phyloP scores from a whole-genome alignment of 2,329 filamentous ascomycete genomes.

The Teratosphaeria nubilosa region DNA sequence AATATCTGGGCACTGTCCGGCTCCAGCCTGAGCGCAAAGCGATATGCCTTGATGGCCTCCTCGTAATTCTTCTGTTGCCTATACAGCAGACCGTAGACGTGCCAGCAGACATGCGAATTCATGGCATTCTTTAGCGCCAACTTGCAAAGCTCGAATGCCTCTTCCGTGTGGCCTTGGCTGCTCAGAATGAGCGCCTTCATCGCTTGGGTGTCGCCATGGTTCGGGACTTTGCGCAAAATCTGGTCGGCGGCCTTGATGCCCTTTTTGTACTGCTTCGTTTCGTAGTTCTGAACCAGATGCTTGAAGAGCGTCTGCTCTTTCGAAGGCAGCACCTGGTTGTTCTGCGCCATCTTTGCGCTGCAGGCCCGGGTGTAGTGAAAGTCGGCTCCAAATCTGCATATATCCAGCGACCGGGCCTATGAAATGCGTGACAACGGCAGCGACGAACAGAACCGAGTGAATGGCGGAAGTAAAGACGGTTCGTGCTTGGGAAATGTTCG shows the following conservation, averaged over 20 bases:
- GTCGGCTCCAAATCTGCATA: background rate
- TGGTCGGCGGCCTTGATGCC: conserved; percentile 91
- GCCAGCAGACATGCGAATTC: conserved; percentile 99
- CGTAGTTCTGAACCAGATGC: conserved; percentile 89
- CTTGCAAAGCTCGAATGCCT: conserved; percentile 89
- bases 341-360: conserved; percentile 5
- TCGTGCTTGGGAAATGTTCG: background rate
- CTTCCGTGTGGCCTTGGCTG: conserved; percentile 79
- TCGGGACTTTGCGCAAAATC: conserved; percentile 87
- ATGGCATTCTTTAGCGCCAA: conserved; percentile 88
- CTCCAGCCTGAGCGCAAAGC: conserved; percentile 84
- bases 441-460: background rate
- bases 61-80: conserved; percentile 94
- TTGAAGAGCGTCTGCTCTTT: conserved; percentile 94
- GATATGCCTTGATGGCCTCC: conserved; percentile 98
- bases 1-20: conserved; percentile 93
- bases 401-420: background rate
- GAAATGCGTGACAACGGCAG: background rate
- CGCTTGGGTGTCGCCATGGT: conserved; percentile 94
- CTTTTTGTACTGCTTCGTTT: conserved; percentile 97
- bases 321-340: conserved; percentile 46
- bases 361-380: background rate
- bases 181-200: conserved; percentile 99
- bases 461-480: background rate
- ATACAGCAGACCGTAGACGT: conserved; percentile 93